A percentile compares a stretch with the other conserved stretches of the same genome.
These are phyloP conservation scores for Arthrinium puccinioides DNA, from an alignment of 2,329 filamentous ascomycete species.

Conservation along the genomic window DNA sequence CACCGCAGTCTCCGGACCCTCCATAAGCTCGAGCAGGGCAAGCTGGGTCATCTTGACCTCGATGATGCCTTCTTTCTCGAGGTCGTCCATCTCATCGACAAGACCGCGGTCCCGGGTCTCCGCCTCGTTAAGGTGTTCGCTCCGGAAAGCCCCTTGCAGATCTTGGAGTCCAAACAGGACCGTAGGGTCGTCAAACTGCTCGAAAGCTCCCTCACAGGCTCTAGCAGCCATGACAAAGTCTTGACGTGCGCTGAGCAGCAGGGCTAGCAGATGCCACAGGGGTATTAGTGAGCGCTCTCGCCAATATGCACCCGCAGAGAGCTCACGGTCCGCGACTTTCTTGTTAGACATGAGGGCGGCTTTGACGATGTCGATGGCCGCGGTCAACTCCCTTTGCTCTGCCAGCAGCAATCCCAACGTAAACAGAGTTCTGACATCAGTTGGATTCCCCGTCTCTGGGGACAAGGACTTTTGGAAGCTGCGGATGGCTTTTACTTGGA, in stretches of 20 bases:
- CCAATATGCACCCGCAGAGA: slow-evolving; percentile 44
- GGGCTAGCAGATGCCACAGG: slow-evolving; percentile 83
- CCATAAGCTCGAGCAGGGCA: slow-evolving; percentile 71
- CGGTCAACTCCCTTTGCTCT: slow-evolving; percentile 72
- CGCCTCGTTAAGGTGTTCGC: slow-evolving; percentile 59
- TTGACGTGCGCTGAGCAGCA: slow-evolving; percentile 79
- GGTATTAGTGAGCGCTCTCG: slow-evolving; percentile 64
- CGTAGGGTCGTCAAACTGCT: slow-evolving; percentile 71
- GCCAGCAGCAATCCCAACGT: slow-evolving; percentile 79
- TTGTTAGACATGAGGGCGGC: slow-evolving; percentile 60
- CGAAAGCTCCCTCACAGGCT: slow-evolving; percentile 84
- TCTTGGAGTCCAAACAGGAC: slow-evolving; percentile 61
- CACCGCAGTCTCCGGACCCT: slow-evolving; percentile 78
- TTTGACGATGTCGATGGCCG: slow-evolving; percentile 78
- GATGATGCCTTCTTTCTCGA: slow-evolving; percentile 81
- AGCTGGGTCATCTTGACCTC: slow-evolving; percentile 96
- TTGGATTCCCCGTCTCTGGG: slow-evolving; percentile 55
- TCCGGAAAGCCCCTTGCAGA: slow-evolving; percentile 43
- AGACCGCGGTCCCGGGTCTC: slow-evolving; percentile 39
- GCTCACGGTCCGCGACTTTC: slow-evolving; percentile 33
- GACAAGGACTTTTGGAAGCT: slow-evolving; percentile 68
- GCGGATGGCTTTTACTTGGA: slow-evolving; percentile 71
- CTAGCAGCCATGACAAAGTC: slow-evolving; percentile 74
- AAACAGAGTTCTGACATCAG: slow-evolving; percentile 72
- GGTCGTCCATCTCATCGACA: slow-evolving; percentile 73